phyloP scores from a whole-genome alignment of 129 eudicot genomes.

The Pulicaria dysenterica region DNA sequence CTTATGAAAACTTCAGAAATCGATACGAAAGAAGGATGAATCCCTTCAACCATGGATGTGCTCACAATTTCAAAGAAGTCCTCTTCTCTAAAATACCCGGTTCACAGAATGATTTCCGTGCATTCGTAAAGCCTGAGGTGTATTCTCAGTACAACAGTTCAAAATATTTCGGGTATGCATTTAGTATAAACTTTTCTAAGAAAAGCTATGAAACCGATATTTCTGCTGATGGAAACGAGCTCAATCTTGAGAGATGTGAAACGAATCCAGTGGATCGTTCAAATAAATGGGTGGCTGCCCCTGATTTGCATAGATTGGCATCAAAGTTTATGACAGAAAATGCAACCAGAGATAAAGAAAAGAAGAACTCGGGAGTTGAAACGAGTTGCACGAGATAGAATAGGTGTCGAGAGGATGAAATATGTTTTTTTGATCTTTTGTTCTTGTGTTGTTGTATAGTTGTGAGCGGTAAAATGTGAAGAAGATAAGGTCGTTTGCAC shows the following conservation, averaged over 20 bases:
- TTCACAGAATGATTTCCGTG: conserved; percentile 46
- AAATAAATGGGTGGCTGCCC: conserved; percentile 32
- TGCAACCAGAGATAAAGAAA: conserved; percentile 29
- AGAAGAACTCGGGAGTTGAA: conserved; percentile 13
- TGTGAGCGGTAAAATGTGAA: background rate
- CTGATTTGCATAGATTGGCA: conserved; percentile 47
- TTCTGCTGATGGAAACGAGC: conserved; percentile 36
- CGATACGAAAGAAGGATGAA: conserved; percentile 56
- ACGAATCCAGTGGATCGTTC: conserved; percentile 32
- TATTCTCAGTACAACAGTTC: conserved; percentile 35
- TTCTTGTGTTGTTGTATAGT: background rate
- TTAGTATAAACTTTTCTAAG: conserved; percentile 34
- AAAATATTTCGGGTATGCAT: conserved; percentile 30
- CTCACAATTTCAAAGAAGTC: conserved; percentile 42
- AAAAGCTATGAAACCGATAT: conserved; percentile 41
- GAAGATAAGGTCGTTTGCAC: conserved; percentile 13
- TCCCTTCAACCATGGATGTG: conserved; percentile 60
- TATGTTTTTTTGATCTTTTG: background rate
- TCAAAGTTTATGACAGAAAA: conserved; percentile 35
- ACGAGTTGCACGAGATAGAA: conserved; percentile 19
- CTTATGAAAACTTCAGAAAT: conserved; percentile 57
- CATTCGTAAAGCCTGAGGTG: conserved; percentile 35
- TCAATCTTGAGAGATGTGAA: conserved; percentile 45
- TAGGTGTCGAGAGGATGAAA: conserved; percentile 13
- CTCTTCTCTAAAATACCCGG: conserved; percentile 47